A percentile compares a stretch with the other conserved stretches of the same genome.
Evolutionary conservation across 345 rosid species (phyloP).

Genomic region (Kernera saxatilis): DNA sequence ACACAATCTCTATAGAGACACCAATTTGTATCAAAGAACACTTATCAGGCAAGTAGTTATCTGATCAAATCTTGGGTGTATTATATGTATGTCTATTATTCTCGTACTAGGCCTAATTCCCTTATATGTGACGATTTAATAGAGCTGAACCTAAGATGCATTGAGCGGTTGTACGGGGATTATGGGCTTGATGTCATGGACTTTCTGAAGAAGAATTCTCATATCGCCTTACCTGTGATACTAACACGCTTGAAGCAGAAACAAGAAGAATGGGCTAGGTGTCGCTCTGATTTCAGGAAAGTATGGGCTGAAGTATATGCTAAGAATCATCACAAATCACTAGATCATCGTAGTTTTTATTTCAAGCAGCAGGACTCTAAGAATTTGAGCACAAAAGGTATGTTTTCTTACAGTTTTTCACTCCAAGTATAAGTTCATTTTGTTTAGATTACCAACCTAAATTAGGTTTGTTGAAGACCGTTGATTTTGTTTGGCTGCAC

Average conservation of each 20-base stretch:
- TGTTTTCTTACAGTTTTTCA: conserved; percentile 5
- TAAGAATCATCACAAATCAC: conserved; percentile 93
- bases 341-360: conserved; percentile 97
- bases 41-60: conserved; percentile 57
- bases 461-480: neutral
- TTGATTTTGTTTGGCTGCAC: conserved; percentile 3
- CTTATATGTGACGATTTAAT: conserved; percentile 26
- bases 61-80: conserved; percentile 2
- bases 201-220: conserved; percentile 66
- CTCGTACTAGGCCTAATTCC: conserved; percentile 4
- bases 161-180: conserved; percentile 93
- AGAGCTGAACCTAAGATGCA: conserved; percentile 90
- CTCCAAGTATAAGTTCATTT: neutral
- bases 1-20: conserved; percentile 52
- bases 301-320: conserved; percentile 98
- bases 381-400: conserved; percentile 94
- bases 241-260: conserved; percentile 97
- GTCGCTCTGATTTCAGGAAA: conserved; percentile 92
- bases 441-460: neutral
- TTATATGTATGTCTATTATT: neutral
- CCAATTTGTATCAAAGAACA: conserved; percentile 72
- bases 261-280: conserved; percentile 98
- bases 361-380: conserved; percentile 98
- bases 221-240: conserved; percentile 82
- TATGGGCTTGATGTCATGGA: conserved; percentile 98